A percentile compares a stretch with the other conserved stretches of the same genome.
phyloP scores from a whole-genome alignment of 768 basidiomycete species.

The Hemileccinum rubropunctum region DNA sequence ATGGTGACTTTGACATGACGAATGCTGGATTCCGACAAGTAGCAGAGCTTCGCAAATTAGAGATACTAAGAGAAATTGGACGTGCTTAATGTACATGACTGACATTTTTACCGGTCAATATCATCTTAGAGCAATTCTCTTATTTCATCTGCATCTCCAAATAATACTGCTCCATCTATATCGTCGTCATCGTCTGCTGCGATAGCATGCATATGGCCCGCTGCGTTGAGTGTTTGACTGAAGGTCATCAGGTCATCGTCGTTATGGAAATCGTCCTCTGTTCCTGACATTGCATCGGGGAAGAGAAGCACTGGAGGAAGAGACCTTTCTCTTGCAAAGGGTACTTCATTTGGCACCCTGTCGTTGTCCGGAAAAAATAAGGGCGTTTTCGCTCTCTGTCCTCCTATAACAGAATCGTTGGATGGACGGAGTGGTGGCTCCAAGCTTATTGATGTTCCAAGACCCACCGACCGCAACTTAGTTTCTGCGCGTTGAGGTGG shows the following conservation, averaged over 20 bases:
- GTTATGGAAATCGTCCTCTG: constrained; percentile 33
- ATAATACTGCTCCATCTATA: constrained; percentile 67
- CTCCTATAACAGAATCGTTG: constrained; percentile 11
- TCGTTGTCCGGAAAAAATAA: constrained; percentile 72
- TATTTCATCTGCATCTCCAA: constrained; percentile 81
- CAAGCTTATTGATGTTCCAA: constrained; percentile 29
- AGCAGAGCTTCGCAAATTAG: constrained; percentile 54
- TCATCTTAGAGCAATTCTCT: constrained; percentile 47
- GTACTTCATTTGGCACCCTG: constrained; percentile 38
- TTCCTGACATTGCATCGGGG: constrained; percentile 31
- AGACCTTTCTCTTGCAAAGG: constrained; percentile 23
- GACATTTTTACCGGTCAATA: constrained; percentile 9
- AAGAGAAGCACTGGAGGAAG: constrained; percentile 45
- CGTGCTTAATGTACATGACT: constrained; percentile 44
- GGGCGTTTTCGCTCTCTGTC: constrained; percentile 53
- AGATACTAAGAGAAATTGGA: constrained; percentile 79
- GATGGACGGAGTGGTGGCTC: constrained; percentile 27
- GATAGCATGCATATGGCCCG: constrained; percentile 54
- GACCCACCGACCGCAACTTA: constrained; percentile 31
- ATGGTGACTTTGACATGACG: constrained; percentile 77
- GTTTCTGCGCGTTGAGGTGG: constrained; percentile 46
- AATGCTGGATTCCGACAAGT: constrained; percentile 77
- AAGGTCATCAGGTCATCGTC: constrained; percentile 67
- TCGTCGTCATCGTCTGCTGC: constrained; percentile 74
- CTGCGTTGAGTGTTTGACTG: constrained; percentile 65